Base-by-base conservation (phyloP, 2,329 filamentous ascomycete genomes). In the Ascochyta pisi region DNA sequence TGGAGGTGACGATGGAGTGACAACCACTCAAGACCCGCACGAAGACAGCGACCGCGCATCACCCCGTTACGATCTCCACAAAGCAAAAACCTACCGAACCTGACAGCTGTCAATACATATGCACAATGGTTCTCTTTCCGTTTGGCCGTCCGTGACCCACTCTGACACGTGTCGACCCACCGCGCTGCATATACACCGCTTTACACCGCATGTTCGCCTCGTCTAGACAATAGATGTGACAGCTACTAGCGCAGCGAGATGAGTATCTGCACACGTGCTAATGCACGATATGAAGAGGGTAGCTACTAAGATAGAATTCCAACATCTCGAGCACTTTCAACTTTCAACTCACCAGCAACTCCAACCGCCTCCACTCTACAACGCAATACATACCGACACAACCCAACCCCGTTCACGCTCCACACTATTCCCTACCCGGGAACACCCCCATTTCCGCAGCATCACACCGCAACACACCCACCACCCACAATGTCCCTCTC, bases 101-200 rank as follows among this genome's bases (percentile, higher is more conserved):
- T 37, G 16, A 23, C 23, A 23, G 39, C 39, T 38, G 22, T 8
- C 48, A 22, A 19, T 38, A 19, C 10, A 13, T 38, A 19, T 19
- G 19, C 19, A 19, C 15, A 22, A 27, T 24, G 13, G 26, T 26
- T 15, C 39, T 19, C 26, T 19, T 19, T 19, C 31, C 46, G 29
- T 31, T 35, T 38, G 46, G 46, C 41, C 23, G 31, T 35, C 9
- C 31, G 10, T 2, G 53, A 56, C 43, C 53, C 53, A 51, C 53
- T 39, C 41, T 56, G 53, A 56, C 53, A 56, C 53, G 53, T 56
- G 53, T 56, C 53, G 53, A 51, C 42, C 53, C 53, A 56, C 53
- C 38, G 23, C 22, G 4, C 6, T 56, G 53, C 53, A 50, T 37
- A 26, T 55, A 56, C 53, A 56, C 47, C 53, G 53, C 53, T 48